phyloP scores from a whole-genome alignment of 2,329 filamentous ascomycete species.

The Cadophora luteo-olivacea region DNA sequence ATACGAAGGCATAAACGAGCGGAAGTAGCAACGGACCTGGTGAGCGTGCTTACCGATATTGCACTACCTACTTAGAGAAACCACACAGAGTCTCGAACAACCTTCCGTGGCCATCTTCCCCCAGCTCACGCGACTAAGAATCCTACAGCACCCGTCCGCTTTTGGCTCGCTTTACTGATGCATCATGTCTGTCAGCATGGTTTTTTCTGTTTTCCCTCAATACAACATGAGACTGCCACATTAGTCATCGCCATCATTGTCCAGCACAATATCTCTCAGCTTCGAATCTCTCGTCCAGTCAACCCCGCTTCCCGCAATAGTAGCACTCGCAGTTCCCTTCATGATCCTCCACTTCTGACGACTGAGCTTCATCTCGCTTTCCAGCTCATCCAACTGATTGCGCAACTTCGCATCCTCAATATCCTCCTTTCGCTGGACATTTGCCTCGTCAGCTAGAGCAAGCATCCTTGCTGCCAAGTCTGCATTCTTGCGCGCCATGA shows the following conservation, averaged over 20 bases:
- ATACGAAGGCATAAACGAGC: no score
- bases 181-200: not conserved
- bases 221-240: not conserved
- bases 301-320: conserved; percentile 81
- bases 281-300: conserved; percentile 78
- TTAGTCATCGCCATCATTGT: conserved; percentile 54
- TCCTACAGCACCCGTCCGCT: not conserved
- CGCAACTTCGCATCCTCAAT: conserved; percentile 58
- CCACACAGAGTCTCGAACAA: no score
- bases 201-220: not conserved
- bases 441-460: conserved; percentile 63
- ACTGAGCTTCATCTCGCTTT: conserved; percentile 65
- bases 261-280: conserved; percentile 75
- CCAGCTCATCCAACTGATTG: conserved; percentile 62
- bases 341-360: conserved; percentile 74
- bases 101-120: no score
- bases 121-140: no score
- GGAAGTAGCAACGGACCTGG: no score
- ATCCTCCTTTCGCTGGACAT: conserved; percentile 59
- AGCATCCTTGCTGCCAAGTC: conserved; percentile 68
- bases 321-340: conserved; percentile 79
- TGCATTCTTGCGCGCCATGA: conserved; percentile 64
- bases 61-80: no score
- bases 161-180: not conserved
- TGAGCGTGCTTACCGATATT: no score